Percentiles rank a stretch among this genome's conserved stretches.
Evolutionary conservation across 2,329 filamentous ascomycete genomes (phyloP).

Genomic region (Cladosporium colombiae): DNA sequence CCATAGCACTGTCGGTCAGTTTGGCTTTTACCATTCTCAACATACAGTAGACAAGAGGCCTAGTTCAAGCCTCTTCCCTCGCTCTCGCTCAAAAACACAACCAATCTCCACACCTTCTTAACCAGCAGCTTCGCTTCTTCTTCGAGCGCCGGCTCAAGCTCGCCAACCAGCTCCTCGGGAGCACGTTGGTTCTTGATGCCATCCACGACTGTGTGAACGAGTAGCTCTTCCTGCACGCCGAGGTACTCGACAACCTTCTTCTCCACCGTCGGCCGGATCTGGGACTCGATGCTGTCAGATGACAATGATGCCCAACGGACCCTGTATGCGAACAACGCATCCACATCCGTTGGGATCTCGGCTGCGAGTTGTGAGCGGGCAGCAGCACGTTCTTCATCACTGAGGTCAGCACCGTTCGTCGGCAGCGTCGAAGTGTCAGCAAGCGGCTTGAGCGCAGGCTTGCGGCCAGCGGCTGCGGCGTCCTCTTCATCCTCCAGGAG

Average conservation of each 20-base stretch:
- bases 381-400: conserved; percentile 83
- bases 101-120: conserved; percentile 97
- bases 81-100: conserved; percentile 95
- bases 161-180: conserved; percentile 79
- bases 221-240: conserved; percentile 91
- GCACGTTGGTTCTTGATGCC: conserved; percentile 74
- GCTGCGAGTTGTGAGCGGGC: conserved; percentile 79
- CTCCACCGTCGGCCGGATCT: conserved; percentile 91
- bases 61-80: conserved; percentile 76
- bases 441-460: conserved; percentile 45
- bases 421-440: conserved; percentile 55
- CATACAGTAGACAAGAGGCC: neutral
- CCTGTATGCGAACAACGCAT: conserved; percentile 86
- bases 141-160: conserved; percentile 86
- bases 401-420: conserved; percentile 76
- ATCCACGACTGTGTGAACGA: conserved; percentile 89
- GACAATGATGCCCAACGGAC: conserved; percentile 93
- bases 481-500: conserved; percentile 95
- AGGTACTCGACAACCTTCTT: conserved; percentile 98
- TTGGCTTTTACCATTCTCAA: neutral
- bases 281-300: conserved; percentile 75
- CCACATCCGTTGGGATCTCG: conserved; percentile 85
- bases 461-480: conserved; percentile 48
- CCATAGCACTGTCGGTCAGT: neutral
- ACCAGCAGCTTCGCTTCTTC: conserved; percentile 93